Conservation (phyloP, 257 asterid species). For the Nicotiana sylvestris region DNA sequence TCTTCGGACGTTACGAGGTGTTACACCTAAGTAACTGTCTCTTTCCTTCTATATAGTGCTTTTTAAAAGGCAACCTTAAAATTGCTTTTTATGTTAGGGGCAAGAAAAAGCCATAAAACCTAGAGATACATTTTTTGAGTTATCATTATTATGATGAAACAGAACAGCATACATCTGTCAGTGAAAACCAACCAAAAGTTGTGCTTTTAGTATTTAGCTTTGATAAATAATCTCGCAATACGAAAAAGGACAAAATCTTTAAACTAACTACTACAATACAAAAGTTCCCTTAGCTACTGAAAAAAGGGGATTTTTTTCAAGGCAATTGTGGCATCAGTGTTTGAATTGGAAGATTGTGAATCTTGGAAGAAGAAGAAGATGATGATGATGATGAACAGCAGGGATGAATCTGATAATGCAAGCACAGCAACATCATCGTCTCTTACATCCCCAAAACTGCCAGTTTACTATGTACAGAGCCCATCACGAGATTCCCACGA, state of each 20-base stretch:
- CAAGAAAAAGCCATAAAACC: background rate
- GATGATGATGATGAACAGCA: conserved; percentile 29
- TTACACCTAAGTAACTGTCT: background rate
- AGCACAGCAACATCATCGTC: conserved; percentile 45
- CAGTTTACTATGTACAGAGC: conserved; percentile 53
- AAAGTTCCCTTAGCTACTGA: too few relatives aligned
- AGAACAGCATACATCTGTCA: background rate
- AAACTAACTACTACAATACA: background rate
- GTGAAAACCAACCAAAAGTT: background rate
- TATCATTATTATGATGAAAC: background rate
- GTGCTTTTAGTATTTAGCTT: background rate
- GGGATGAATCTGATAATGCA: conserved; percentile 44
- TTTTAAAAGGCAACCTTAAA: background rate
- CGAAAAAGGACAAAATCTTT: too few relatives aligned
- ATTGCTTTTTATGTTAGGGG: background rate
- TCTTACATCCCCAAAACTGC: conserved; percentile 26
- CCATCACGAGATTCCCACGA: conserved; percentile 65
- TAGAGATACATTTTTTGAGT: background rate
- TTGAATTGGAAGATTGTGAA: too few relatives aligned
- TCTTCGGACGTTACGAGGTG: background rate
- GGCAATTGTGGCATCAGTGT: background rate
- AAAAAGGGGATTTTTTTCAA: background rate
- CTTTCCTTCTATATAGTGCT: background rate
- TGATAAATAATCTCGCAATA: too few relatives aligned
- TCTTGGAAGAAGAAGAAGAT: too few relatives aligned